phyloP scores from a whole-genome alignment of 2,329 filamentous ascomycete species.

The Hypoxylon sp. region DNA sequence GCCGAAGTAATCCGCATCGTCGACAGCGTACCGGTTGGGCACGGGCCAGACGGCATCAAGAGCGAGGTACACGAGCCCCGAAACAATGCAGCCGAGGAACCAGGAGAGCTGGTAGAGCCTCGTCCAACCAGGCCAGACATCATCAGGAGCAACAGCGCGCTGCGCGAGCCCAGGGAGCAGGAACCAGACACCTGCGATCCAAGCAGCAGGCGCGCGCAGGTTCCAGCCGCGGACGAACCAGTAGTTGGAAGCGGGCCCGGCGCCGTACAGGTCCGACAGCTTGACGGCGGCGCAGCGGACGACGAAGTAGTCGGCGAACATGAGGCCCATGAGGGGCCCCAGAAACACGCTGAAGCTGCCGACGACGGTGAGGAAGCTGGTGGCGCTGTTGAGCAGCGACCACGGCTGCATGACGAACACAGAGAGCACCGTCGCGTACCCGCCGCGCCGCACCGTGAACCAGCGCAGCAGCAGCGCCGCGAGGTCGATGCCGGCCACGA shows the following conservation, averaged over 20 bases:
- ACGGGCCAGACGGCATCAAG: conserved; percentile 36
- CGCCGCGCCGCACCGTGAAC: conserved; percentile 39
- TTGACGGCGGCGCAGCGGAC: conserved; percentile 45
- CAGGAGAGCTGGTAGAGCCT: conserved; percentile 43
- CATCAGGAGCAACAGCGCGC: conserved; percentile 26
- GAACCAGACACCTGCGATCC: conserved; percentile 33
- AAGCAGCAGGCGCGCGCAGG: not conserved
- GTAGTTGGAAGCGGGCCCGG: conserved; percentile 8
- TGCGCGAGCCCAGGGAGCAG: conserved; percentile 39
- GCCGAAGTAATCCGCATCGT: conserved; percentile 42
- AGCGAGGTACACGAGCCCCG: conserved; percentile 30
- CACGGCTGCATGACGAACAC: conserved; percentile 40
- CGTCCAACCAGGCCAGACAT: conserved; percentile 38
- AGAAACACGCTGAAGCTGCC: conserved; percentile 51
- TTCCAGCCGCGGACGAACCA: conserved; percentile 21
- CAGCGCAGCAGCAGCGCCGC: conserved; percentile 37
- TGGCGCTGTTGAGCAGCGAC: conserved; percentile 39
- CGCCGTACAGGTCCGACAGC: conserved; percentile 44
- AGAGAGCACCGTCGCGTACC: conserved; percentile 37
- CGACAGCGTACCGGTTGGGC: conserved; percentile 27
- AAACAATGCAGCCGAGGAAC: conserved; percentile 35
- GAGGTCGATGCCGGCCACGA: conserved; percentile 28
- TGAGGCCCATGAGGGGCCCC: conserved; percentile 46
- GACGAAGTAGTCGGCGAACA: conserved; percentile 47
- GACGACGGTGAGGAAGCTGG: conserved; percentile 40